Base-by-base conservation (phyloP, 2,329 filamentous ascomycete species). In the Apiospora pterosperma region DNA sequence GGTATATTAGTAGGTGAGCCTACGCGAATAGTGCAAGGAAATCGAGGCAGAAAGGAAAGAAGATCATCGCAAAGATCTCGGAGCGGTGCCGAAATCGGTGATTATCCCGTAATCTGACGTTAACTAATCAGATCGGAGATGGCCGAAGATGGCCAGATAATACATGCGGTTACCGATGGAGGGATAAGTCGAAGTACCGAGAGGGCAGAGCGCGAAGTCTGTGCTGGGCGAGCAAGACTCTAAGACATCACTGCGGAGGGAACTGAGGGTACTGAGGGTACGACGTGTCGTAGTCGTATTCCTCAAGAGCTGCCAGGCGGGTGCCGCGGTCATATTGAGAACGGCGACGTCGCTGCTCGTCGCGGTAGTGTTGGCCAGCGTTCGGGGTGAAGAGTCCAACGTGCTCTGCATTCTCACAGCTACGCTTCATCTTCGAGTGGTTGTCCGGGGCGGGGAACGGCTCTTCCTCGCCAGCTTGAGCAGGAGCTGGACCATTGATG, bases 251-350 rank as follows among this genome's bases (percentile, higher is more conserved):
- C 69, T 71, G 71, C 10, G 69, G 64, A 48, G 73, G 70, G 66
- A 79, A 82, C 59, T 77, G 74, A 62, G 76, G 65, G 66, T 72
- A 76, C 67, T 80, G 52, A 19, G 58, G 79, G 42, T 82, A 70
- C 4, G 79, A 70, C 11, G 76, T 71, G 61, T 86, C 83, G 63
- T 82, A 84, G 67, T 86, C 84, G 64, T 81, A 85, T 71, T 90
- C 86, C 73, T 91, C 89, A 14, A 89, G 78, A 23, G 87, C 89
- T 23, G 90, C 90, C 67, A 91, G 84, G 64, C 88, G 86, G 34
- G 91, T 96, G 34, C 93, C 93, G 67, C 92, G 90, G 71, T 97
- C 93, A 71, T 88, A 97, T 72, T 92, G 90, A 25, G 91, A 94
- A 62, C 88, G 87, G 63, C 91, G 88, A 60, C 90, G 89, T 67